These are phyloP conservation scores for Syzygium jambos DNA, from an alignment of 345 rosid species.

Conservation along the genomic window DNA sequence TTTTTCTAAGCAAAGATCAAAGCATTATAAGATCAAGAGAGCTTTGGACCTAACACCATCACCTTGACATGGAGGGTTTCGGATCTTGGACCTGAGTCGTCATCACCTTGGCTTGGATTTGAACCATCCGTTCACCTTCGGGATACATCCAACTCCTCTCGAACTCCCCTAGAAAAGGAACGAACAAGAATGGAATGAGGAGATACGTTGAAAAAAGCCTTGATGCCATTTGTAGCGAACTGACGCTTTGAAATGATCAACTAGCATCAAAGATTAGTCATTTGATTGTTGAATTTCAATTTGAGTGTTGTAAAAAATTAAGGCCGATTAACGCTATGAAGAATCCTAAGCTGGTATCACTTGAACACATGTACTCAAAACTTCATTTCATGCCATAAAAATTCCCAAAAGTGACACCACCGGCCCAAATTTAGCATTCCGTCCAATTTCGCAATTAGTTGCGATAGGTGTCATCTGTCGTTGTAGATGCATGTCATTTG, in stretches of 20 bases:
- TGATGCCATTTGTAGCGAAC: neutral
- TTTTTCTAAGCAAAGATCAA: neutral
- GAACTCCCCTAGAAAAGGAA: neutral
- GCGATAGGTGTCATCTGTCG: neutral
- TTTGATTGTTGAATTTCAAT: neutral
- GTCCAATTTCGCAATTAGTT: neutral
- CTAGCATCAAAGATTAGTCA: neutral
- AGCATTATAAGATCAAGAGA: neutral
- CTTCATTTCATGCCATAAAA: neutral
- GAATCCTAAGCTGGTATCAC: neutral
- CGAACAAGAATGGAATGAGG: neutral
- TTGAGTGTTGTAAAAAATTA: neutral
- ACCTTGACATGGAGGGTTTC: neutral
- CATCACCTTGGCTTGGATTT: neutral
- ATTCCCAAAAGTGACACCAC: neutral
- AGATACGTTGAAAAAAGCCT: neutral
- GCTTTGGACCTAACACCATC: neutral
- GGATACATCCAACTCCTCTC: neutral
- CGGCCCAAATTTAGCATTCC: neutral
- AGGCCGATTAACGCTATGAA: neutral
- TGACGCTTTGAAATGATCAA: neutral
- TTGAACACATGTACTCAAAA: neutral
- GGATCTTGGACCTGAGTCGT: neutral
- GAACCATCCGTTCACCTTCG: neutral
- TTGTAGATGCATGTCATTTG: neutral